These are phyloP conservation scores for Glaciozyma martinii DNA, from an alignment of 768 basidiomycete species.

Conservation along the genomic window DNA sequence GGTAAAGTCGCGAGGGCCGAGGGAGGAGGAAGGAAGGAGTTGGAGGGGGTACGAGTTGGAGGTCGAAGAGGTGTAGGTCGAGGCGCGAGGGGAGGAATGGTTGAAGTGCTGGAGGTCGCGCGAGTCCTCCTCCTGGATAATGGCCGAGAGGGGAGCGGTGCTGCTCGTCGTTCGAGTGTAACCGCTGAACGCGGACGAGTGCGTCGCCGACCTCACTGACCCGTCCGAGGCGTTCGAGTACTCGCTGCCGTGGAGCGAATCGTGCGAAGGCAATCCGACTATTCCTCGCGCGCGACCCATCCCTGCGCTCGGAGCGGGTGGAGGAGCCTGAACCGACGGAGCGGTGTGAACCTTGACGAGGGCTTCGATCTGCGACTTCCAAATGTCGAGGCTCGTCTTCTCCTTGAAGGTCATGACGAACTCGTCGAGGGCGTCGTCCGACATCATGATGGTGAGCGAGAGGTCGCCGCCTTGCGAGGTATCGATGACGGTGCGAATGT, in stretches of 20 bases:
- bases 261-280: not conserved
- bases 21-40: not conserved
- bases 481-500: constrained; percentile 81
- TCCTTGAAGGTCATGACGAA: constrained; percentile 96
- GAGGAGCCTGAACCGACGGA: not conserved
- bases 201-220: constrained; percentile 13
- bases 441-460: constrained; percentile 92
- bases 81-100: not conserved
- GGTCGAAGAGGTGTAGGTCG: not conserved
- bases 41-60: not conserved
- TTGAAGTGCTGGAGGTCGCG: constrained; percentile 13
- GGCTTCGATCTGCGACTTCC: constrained; percentile 71
- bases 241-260: constrained; percentile 4
- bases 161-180: constrained; percentile 25
- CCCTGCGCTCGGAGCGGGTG: not conserved
- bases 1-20: constrained; percentile 50
- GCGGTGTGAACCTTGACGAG: constrained; percentile 48
- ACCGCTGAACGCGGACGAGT: constrained; percentile 11
- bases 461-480: constrained; percentile 65
- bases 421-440: constrained; percentile 82
- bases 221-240: constrained; percentile 8
- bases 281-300: constrained; percentile 3
- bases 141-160: constrained; percentile 4
- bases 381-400: constrained; percentile 73
- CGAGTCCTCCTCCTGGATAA: constrained; percentile 14